Evolutionary conservation across 1,139 yeast genomes (phyloP), one percentile per base, ranked within the genome.

Genomic region (Candida albicans): DNA sequence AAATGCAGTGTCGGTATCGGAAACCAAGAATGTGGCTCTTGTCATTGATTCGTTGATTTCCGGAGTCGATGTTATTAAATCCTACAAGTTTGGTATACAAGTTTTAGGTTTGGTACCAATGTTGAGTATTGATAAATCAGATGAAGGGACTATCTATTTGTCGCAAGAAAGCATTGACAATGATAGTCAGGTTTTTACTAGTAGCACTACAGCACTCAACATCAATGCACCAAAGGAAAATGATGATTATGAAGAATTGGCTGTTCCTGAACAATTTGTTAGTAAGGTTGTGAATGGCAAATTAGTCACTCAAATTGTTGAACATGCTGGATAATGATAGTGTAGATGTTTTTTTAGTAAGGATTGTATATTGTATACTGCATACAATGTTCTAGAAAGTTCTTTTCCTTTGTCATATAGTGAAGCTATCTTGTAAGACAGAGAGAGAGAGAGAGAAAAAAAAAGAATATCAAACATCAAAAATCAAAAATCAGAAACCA

Each of bases 211-310:
- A 1, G 79, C 96, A 2, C 72, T 95, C 62, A 93, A 93, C 63
- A 73, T 91, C 52, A 87, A 89, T 57, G 76, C 89, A 35, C 96
- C 96, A 35, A 67, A 71, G 39, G 79, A 75, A 4, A 81, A 70
- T 24, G 39, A 47, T 25, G 87, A 78, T 44, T 84, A 78, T 63
- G 77, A 73, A 43, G 98, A 91, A 61, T 70, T 82, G 48, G 82
- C 96, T 6, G 80, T 86, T 32, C 96, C 97, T 2, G 97, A 91
- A 64, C 97, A 91, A 68, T 76, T 91, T 65, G 81, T 81, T 56
- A 96, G 87, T 63, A 54, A 65, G 10, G 54, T 73, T 42, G 65
- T 62, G 52, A 53, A 61, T 48, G 77, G 78, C 12, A 71, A 69
- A 53, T 60, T 73, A 46, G 62, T 63, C 13, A 65, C 69, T 40